Evolutionary conservation across 2,329 filamentous ascomycete species (phyloP), one percentile per base, ranked within the genome.

Genomic region (Onygenales sp.): DNA sequence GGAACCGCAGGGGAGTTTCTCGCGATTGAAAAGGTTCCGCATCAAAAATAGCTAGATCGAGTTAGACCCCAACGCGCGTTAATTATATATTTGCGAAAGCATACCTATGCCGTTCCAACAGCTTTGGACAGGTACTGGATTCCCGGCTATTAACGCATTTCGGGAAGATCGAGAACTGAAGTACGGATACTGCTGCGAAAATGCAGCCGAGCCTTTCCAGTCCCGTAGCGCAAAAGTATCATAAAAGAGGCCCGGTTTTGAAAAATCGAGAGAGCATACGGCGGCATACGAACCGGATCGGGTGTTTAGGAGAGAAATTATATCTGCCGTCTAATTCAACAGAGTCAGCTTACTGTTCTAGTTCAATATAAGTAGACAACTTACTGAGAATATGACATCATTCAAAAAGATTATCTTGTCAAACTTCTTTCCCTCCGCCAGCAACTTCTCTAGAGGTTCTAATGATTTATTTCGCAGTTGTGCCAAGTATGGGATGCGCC

Each of bases 141-240:
- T 32, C n/a, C 51, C 32, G 7, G 50, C 31, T 48, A 52, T 50
- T 8, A 59, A 17, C n/a, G 55, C 57, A 21, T 53, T 56, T 27
- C 57, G 54, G n/a, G 55, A 57, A 35, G 17, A 39, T 9, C 50
- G 51, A 2, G 57, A 54, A 21, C 45, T 50, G 41, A 59, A 57
- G 70, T 83, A 86, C 0, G 86, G 86, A 66, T 80, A 90, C 55
- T 84, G 79, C 1, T 83, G 80, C 42, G 86, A 74, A 4, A 85
- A 79, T 36, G 81, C 77, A 32, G 78, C 78, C 59, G 80, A 78
- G 1, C 85, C 85, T 55, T 86, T 78, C 2, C 74, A 70, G 60
- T 89, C 86, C 11, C 86, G 77, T 17, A 84, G 80, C 1, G 85
- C 86, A 65, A 87, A 89, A 0, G 84, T 82, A 65, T 90, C 87